Base-by-base conservation (phyloP, 129 eudicot species). In the Heracleum sosnowskyi region DNA sequence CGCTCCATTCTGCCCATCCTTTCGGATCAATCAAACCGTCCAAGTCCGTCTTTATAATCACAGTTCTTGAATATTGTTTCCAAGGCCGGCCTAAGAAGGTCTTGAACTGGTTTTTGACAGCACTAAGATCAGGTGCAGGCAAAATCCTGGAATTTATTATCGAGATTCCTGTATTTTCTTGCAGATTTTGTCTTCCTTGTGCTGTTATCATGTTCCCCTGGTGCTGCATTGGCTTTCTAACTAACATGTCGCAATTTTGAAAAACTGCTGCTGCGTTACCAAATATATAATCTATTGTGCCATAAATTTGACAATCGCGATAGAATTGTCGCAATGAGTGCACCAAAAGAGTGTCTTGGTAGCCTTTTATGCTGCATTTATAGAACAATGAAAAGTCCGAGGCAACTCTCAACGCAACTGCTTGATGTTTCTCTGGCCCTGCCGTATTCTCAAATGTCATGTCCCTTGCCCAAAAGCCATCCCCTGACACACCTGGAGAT, bases 1-100 rank as follows among this genome's bases (percentile, higher is more conserved):
- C 91, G 1, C 69, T 74, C 93, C 91, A 87, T 42, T 88, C 90
- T 20, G 45, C 81, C 94, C 94, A 90, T 37, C 94, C 94, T 18
- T 60, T 76, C 16, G 80, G 89, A 74, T 90, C 87, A 73, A 90
- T 76, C 73, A 87, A 53, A 0, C 90, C 87, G 35, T 87, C 88
- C 42, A 85, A 51, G 20, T 85, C 81, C 37, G 89, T 82, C 77
- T 87, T 85, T 42, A 85, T 2, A 8, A 90, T 73, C 28, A 87
- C 88, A 0, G 90, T 85, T 73, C 90, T 83, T 35, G 95, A 87
- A 47, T 85, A 90, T 73, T 77, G 76, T 76, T 82, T 81, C 95
- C 95, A 85, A 0, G 95, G 95, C 73, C 91, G 66, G 13, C 91
- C 89, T 28, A 90, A 77, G 79, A 79, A 90, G 71, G 71, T 90